A percentile compares a stretch with the other conserved stretches of the same genome.
Conservation (phyloP, 306 rosid species). For the Potentilla sterilis region DNA sequence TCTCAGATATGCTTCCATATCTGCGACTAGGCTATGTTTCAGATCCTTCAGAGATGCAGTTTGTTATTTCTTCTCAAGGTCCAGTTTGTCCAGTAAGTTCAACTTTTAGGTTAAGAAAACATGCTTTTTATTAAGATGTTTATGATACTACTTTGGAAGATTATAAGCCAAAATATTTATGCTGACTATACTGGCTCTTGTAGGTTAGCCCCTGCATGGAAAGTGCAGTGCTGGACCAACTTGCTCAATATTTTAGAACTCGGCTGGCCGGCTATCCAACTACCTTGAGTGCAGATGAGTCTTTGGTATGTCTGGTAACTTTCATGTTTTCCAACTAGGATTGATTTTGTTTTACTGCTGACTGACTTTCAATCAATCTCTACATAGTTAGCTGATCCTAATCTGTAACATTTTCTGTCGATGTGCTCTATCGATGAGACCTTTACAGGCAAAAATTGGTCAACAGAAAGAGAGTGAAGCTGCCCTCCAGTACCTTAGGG, state of each 20-base stretch:
- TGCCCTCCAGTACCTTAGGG: conserved; percentile 68
- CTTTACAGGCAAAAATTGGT: conserved; percentile 65
- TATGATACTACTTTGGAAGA: neutral
- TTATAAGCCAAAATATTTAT: neutral
- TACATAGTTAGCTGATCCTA: conserved; percentile 58
- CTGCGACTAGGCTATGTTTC: conserved; percentile 89
- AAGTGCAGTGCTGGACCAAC: conserved; percentile 86
- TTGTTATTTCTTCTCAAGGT: conserved; percentile 95
- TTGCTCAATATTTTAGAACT: conserved; percentile 65
- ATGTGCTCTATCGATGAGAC: conserved; percentile 12
- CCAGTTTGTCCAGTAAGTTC: conserved; percentile 91
- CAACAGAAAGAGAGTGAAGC: conserved; percentile 51
- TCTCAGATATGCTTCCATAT: conserved; percentile 84
- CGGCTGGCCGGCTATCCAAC: conserved; percentile 89
- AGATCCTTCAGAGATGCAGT: conserved; percentile 93
- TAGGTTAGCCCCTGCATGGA: conserved; percentile 97
- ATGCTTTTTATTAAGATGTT: conserved; percentile 2
- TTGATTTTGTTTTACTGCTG: neutral
- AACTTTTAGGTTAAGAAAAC: neutral
- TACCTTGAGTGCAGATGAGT: conserved; percentile 82
- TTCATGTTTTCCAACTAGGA: neutral
- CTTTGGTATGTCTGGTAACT: conserved; percentile 57
- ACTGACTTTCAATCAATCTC: conserved; percentile 23
- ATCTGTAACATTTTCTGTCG: conserved; percentile 28
- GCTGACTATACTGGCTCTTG: conserved; percentile 21